Evolutionary conservation across 78 protist species (phyloP).

Genomic region (Paulinella micropora): DNA sequence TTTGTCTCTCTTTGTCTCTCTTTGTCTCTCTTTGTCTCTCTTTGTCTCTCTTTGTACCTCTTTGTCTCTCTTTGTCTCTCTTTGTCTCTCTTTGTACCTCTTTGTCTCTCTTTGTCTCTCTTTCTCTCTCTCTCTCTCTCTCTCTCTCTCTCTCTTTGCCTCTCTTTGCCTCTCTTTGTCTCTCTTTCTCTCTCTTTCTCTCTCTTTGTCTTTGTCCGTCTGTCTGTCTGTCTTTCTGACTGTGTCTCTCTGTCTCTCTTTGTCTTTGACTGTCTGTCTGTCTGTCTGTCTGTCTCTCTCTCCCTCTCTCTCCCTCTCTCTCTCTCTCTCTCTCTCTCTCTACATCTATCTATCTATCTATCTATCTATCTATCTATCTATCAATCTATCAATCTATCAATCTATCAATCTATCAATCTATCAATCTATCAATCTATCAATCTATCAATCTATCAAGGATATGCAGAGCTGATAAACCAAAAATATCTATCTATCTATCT

Average conservation of each 20-base stretch:
- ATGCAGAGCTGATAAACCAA: too few relatives aligned
- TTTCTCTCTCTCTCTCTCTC: neutral
- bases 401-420: neutral
- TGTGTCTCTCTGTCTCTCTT: neutral
- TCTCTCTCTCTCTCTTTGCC: neutral
- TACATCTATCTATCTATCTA: neutral
- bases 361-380: neutral
- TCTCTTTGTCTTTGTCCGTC: neutral
- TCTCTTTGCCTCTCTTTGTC: neutral
- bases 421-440: neutral
- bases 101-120: neutral
- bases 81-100: neutral
- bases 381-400: neutral
- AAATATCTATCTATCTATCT: too few relatives aligned
- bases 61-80: neutral
- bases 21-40: neutral
- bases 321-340: neutral
- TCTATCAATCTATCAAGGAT: neutral
- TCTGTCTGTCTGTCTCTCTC: neutral
- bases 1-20: neutral
- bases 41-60: neutral
- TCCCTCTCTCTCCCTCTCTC: neutral
- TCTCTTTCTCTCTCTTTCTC: neutral
- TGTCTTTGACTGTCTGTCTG: neutral
- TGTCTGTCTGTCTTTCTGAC: neutral